Base-by-base conservation (phyloP, 2,329 filamentous ascomycete species). In the Colletotrichum cordylinicola region DNA sequence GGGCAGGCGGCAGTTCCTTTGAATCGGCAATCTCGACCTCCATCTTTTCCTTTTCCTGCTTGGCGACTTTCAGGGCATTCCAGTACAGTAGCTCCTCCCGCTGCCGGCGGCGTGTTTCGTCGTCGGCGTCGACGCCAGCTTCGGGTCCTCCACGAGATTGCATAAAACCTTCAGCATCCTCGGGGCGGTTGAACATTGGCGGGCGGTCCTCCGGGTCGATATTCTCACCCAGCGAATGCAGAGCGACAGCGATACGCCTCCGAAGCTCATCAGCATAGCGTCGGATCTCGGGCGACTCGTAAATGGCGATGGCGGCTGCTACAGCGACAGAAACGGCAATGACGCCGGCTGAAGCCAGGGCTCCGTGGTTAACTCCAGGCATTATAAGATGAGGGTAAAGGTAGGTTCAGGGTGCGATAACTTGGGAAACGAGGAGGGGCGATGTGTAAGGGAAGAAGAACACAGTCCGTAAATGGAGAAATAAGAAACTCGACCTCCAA, bases 31-130 rank as follows among this genome's bases (percentile, higher is more conserved):
- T 64, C 52, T 78, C 72, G 39, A 77, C 78, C 18, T 77, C 76
- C 64, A 79, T 79, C 72, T 74, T 77, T 58, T 83, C 78, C 76
- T 78, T 80, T 71, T 86, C 84, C 79, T 87, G 81, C 81, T 89
- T 89, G 80, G 89, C 85, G 67, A 91, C 81, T 67, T 85, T 88
- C 37, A 91, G 78, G 4, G 89, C 86, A 80, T 93, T 93, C 92
- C 92, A 93, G 79, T 92, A 93, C 83, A 93, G 85, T 75, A 93
- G 81, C 82, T 93, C 92, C 79, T 93, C 91, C 48, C 91, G 88
- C 81, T 93, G 92, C 74, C 90, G 86, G 78, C 89, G 88, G 69
- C 90, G 88, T 27, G 88, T 90, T 78, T 91, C 92, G 67, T 93
- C 91, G 78, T 93, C 92, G 71, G 91, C 91, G 39, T 92, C 91